Percentiles rank a stretch among this genome's conserved stretches.
Conservation (phyloP, 306 rosid species). For the Vachellia pachyceras region DNA sequence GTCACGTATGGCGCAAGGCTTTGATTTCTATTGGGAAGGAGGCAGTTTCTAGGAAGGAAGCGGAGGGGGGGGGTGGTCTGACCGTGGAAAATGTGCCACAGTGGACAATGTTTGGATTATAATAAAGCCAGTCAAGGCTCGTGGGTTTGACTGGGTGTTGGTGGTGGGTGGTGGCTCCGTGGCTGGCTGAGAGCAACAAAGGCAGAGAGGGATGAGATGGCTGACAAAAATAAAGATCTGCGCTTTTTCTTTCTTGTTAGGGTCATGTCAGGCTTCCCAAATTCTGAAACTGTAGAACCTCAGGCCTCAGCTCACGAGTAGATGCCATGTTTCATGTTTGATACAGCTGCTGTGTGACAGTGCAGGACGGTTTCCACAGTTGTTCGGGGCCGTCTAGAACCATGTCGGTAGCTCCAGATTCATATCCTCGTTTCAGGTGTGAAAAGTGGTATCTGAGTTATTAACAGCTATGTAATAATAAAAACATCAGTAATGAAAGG, state of each 20-base stretch:
- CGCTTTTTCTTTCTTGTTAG: background rate
- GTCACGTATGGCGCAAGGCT: conserved; percentile 53
- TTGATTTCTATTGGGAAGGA: conserved; percentile 25
- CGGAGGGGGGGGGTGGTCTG: conserved; percentile 40
- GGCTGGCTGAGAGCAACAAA: conserved; percentile 43
- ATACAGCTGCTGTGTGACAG: background rate
- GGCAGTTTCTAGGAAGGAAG: conserved; percentile 54
- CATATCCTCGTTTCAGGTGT: background rate
- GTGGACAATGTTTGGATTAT: background rate
- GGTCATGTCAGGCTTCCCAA: background rate
- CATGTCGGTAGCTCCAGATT: background rate
- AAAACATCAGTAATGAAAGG: no score
- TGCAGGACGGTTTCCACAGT: background rate
- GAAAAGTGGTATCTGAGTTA: no score
- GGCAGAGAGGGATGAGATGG: background rate
- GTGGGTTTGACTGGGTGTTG: conserved; percentile 66
- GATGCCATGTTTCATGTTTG: background rate
- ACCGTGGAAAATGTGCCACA: conserved; percentile 47
- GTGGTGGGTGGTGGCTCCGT: no score
- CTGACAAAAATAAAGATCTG: background rate
- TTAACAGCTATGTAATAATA: no score
- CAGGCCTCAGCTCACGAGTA: background rate
- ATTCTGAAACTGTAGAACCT: background rate
- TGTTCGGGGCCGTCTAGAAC: background rate
- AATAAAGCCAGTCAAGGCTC: conserved; percentile 56